phyloP scores from a whole-genome alignment of 495 filamentous ascomycete genomes.

The Penicillium paradoxum region DNA sequence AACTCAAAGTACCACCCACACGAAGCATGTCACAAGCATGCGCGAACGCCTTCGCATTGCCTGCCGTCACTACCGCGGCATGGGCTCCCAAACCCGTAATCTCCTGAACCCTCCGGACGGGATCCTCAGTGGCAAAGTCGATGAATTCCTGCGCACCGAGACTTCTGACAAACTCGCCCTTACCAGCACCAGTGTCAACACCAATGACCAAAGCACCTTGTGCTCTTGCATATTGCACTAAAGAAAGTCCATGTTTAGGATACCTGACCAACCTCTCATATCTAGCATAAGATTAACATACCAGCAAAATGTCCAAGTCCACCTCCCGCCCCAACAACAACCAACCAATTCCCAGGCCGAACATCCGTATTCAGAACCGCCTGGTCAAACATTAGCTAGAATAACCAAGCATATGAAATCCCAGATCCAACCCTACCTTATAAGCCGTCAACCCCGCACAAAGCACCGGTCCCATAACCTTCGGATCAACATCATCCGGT shows the following conservation, averaged over 20 bases:
- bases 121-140: conserved; percentile 37
- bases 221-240: conserved; percentile 46
- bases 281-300: conserved; percentile 10
- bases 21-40: conserved; percentile 49
- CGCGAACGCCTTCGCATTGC: conserved; percentile 41
- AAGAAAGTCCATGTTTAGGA: background rate
- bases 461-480: conserved; percentile 39
- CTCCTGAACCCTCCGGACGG: conserved; percentile 33
- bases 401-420: background rate
- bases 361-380: conserved; percentile 40
- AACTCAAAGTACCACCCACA: conserved; percentile 45
- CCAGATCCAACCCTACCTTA: conserved; percentile 16
- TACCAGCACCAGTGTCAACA: conserved; percentile 40
- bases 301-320: conserved; percentile 46
- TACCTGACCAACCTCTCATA: too few relatives aligned
- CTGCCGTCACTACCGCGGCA: conserved; percentile 41
- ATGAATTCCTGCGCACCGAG: conserved; percentile 43
- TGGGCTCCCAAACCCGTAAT: conserved; percentile 43
- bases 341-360: conserved; percentile 40
- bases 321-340: conserved; percentile 47
- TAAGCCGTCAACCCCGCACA: conserved; percentile 42
- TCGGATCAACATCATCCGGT: conserved; percentile 43
- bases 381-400: conserved; percentile 8
- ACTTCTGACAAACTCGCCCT: conserved; percentile 36
- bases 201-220: conserved; percentile 44